Conservation (phyloP, 345 rosid genomes). For the Rubroshorea leprosula region DNA sequence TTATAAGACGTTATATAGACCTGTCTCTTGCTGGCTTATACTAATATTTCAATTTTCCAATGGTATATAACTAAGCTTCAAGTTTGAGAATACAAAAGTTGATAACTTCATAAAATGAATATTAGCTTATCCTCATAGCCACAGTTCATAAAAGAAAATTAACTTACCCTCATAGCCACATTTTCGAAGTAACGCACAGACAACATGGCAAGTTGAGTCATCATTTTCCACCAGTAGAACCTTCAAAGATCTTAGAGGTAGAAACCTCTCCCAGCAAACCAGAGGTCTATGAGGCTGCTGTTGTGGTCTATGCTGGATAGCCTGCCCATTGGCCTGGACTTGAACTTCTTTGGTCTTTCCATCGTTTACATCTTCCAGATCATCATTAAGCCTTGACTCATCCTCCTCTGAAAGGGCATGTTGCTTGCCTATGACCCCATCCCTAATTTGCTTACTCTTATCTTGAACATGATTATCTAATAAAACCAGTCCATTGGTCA, state of each 20-base stretch:
- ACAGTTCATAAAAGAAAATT: constrained; percentile 15
- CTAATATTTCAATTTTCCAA: background rate
- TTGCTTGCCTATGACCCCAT: constrained; percentile 30
- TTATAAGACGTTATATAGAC: background rate
- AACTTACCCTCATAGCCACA: constrained; percentile 41
- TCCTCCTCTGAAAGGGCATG: constrained; percentile 42
- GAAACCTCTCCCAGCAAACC: constrained; percentile 32
- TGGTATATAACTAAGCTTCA: background rate
- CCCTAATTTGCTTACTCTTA: constrained; percentile 26
- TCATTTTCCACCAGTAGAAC: constrained; percentile 44
- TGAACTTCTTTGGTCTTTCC: constrained; percentile 16
- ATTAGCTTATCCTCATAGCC: constrained; percentile 34
- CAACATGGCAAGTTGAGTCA: constrained; percentile 38
- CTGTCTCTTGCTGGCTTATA: background rate
- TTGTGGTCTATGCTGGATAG: constrained; percentile 19
- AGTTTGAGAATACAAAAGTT: constrained; percentile 4
- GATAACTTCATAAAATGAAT: background rate
- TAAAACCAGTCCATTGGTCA: constrained; percentile 23
- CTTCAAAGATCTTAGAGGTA: constrained; percentile 32
- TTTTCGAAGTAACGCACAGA: constrained; percentile 33
- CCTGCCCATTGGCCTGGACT: constrained; percentile 10
- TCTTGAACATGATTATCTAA: constrained; percentile 21
- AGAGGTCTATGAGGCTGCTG: constrained; percentile 25
- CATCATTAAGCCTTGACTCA: constrained; percentile 33
- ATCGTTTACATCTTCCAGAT: constrained; percentile 20